phyloP scores from a whole-genome alignment of 441 rosid genomes.

The Populus tomentosa region DNA sequence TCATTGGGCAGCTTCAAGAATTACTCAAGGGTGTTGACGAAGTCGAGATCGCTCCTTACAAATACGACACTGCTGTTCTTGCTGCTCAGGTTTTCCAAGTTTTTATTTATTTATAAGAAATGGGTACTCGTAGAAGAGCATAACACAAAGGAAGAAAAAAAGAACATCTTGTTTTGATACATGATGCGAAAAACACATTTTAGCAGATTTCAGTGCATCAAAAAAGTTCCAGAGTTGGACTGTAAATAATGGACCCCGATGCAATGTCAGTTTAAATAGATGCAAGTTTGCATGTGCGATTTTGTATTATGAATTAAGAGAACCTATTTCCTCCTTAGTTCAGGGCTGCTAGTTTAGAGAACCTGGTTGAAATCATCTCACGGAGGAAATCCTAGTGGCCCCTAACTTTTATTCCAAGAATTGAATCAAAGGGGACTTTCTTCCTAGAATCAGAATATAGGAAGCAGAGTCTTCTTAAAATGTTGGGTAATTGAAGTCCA shows the following conservation, averaged over 20 bases:
- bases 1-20: constrained; percentile 79
- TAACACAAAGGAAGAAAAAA: not conserved
- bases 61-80: constrained; percentile 52
- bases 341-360: not conserved
- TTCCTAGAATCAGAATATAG: not conserved
- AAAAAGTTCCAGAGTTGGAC: not conserved
- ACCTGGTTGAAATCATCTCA: not conserved
- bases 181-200: not conserved
- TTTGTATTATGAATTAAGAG: not conserved
- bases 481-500: not conserved
- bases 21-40: constrained; percentile 69
- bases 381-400: not conserved
- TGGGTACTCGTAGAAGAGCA: not conserved
- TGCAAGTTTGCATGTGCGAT: not conserved
- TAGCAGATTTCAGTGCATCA: not conserved
- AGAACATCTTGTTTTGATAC: not conserved
- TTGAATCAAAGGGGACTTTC: not conserved
- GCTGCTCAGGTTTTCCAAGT: constrained; percentile 62
- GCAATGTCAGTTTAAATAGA: not conserved
- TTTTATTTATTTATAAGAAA: not conserved
- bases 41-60: constrained; percentile 47
- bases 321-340: not conserved
- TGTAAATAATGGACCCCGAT: not conserved
- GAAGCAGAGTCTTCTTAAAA: not conserved
- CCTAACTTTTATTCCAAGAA: not conserved